Evolutionary conservation across 1,284 basidiomycete species (phyloP), one percentile per base, ranked within the genome.

Genomic region (Sanghuangporus sanghuang): DNA sequence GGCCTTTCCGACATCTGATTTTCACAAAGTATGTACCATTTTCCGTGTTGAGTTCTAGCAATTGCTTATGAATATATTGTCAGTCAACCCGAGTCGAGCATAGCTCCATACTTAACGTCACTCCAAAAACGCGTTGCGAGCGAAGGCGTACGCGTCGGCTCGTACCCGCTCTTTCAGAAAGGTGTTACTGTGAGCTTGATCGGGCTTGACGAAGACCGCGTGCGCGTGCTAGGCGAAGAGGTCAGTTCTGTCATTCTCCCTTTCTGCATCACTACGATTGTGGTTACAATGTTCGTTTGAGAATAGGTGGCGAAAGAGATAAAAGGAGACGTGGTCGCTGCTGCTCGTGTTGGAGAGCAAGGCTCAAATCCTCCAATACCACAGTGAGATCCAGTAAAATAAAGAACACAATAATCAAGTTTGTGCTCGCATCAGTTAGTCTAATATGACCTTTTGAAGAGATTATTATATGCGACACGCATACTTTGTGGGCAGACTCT

Each of bases 41-140:
- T 39, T 18, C 11, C 8, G 21, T 56, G 3, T 21, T 12, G 48
- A 39, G 36, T 7, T 27, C 57, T 49, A 61, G 59, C 46, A 66
- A 50, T 32, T 54, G 14, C 55, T 21, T 16, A 32, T 21, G 7
- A 55, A 8, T 46, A 11, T 14, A 18, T 32, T 2, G 36, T n/a
- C 36, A 64, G 92, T 36, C 79, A 87, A 48, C 87, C 92, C 0
- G 96, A 98, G 77, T 93, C 90, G 2, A 85, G 85, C 64, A 97
- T 98, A 63, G 92, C 93, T 2, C 95, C 96, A 0, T 96, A 89
- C 76, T 82, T 98, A 38, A 89, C 90, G 0, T 76, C 82, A 14
- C 81, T 98, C 0, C 90, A 94, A 70, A 81, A 83, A 21, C 85
- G 90, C 53, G 84, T 94, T 16, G 87, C 85, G 71, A 77, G 81